These are phyloP conservation scores for Candida gigantensis DNA, from an alignment of 1,139 yeast genomes.

Conservation along the genomic window DNA sequence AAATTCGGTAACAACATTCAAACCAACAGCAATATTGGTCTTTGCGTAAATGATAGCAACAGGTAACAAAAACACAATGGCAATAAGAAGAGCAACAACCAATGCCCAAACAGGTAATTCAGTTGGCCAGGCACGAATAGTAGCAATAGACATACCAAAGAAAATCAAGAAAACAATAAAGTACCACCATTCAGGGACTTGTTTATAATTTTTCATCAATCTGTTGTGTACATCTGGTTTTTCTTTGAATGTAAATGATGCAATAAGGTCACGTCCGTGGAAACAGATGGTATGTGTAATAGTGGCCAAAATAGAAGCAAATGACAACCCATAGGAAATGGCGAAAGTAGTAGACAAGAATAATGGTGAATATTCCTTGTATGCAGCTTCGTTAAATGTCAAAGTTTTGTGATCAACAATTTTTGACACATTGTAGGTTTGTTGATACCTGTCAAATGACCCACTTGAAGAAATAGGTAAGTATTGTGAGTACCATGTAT, in stretches of 20 bases:
- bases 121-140: constrained; percentile 44
- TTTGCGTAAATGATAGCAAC: constrained; percentile 44
- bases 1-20: constrained; percentile 48
- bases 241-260: constrained; percentile 44
- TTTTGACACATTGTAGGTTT: too few relatives aligned
- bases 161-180: constrained; percentile 42
- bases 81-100: constrained; percentile 42
- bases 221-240: constrained; percentile 64
- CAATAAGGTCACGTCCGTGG: constrained; percentile 55
- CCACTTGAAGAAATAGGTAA: too few relatives aligned
- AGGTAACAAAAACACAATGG: constrained; percentile 42
- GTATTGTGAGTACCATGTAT: too few relatives aligned
- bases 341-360: too few relatives aligned
- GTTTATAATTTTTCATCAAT: constrained; percentile 57
- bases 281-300: constrained; percentile 54
- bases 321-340: constrained; percentile 60
- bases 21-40: constrained; percentile 48
- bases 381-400: too few relatives aligned
- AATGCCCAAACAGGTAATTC: constrained; percentile 44
- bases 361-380: too few relatives aligned
- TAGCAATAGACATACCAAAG: constrained; percentile 42
- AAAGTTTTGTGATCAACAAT: too few relatives aligned
- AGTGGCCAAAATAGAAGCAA: constrained; percentile 64
- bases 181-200: constrained; percentile 73
- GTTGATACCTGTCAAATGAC: too few relatives aligned